These are phyloP conservation scores for Zasmidium angulare DNA, from an alignment of 2,329 filamentous ascomycete species.

Conservation along the genomic window DNA sequence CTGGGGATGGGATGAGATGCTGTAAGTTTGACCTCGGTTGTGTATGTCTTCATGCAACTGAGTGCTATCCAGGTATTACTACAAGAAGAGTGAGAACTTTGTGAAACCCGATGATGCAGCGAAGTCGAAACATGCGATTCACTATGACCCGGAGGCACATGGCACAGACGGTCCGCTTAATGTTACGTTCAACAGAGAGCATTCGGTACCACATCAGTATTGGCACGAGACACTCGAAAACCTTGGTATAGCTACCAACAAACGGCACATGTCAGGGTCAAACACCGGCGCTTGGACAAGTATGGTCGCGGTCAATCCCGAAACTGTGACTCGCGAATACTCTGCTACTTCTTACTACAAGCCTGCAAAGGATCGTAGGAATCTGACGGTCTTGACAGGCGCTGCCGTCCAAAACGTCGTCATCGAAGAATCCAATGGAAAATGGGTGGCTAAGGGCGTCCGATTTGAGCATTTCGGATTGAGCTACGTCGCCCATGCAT, in stretches of 20 bases:
- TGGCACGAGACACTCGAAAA: slow-evolving; percentile 35
- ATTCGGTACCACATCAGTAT: slow-evolving; percentile 1
- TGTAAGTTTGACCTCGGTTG: slow-evolving; percentile 22
- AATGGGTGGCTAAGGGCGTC: background rate
- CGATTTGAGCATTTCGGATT: slow-evolving; percentile 39
- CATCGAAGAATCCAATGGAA: background rate
- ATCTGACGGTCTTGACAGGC: slow-evolving; percentile 23
- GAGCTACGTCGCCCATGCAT: slow-evolving; percentile 33
- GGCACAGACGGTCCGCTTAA: slow-evolving; percentile 10
- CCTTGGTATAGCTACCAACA: slow-evolving; percentile 39
- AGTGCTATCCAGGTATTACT: slow-evolving; percentile 13
- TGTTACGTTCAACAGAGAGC: slow-evolving; percentile 12
- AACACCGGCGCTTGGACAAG: slow-evolving; percentile 11
- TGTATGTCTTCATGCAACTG: slow-evolving; percentile 13
- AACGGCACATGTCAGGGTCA: slow-evolving; percentile 9
- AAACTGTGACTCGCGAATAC: slow-evolving; percentile 29
- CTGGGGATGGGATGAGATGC: slow-evolving; percentile 41
- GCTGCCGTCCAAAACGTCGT: slow-evolving; percentile 3
- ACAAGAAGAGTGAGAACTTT: slow-evolving; percentile 15
- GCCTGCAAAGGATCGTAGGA: slow-evolving; percentile 30
- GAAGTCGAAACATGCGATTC: slow-evolving; percentile 3
- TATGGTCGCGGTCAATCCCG: slow-evolving; percentile 12
- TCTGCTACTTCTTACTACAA: slow-evolving; percentile 30
- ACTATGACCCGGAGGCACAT: slow-evolving; percentile 1
- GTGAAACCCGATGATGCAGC: slow-evolving; percentile 6